Evolutionary conservation across 129 eudicot genomes (phyloP).

Genomic region (Apium graveolens): DNA sequence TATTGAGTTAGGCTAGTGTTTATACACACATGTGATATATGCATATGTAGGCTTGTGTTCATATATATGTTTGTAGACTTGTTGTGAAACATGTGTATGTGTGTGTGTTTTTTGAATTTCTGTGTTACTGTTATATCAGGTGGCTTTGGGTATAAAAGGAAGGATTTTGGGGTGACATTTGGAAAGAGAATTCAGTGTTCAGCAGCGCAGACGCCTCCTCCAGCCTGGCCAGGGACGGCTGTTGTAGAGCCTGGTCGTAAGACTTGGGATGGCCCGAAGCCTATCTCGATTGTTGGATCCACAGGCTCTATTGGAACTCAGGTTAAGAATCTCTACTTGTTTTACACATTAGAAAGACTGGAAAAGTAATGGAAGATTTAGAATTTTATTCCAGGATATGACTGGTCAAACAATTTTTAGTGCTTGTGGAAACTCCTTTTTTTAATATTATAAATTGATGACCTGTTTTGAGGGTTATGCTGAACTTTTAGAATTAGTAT

Average conservation of each 20-base stretch:
- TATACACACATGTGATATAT: neutral
- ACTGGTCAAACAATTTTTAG: neutral
- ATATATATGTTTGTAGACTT: neutral
- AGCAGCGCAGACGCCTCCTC: conserved; percentile 63
- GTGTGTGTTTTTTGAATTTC: neutral
- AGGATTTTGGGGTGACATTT: conserved; percentile 31
- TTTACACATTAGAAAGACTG: neutral
- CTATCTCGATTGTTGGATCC: conserved; percentile 88
- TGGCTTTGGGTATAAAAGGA: conserved; percentile 49
- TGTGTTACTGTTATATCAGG: conserved; percentile 28
- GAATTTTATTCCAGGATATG: neutral
- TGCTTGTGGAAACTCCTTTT: neutral
- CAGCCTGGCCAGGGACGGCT: conserved; percentile 95
- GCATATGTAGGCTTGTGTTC: neutral
- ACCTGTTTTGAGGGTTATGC: neutral
- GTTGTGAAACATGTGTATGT: neutral
- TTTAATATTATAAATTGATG: neutral
- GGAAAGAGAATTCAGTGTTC: conserved; percentile 57
- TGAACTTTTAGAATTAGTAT: neutral
- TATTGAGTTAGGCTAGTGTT: neutral
- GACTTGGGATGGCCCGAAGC: conserved; percentile 92
- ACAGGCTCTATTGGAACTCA: conserved; percentile 99
- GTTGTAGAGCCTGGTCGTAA: conserved; percentile 47
- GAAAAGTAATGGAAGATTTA: neutral
- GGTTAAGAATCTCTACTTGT: conserved; percentile 27